These are phyloP conservation scores for Arthrobotrys sphaeroides DNA, from an alignment of 2,329 filamentous ascomycete species.

Conservation along the genomic window DNA sequence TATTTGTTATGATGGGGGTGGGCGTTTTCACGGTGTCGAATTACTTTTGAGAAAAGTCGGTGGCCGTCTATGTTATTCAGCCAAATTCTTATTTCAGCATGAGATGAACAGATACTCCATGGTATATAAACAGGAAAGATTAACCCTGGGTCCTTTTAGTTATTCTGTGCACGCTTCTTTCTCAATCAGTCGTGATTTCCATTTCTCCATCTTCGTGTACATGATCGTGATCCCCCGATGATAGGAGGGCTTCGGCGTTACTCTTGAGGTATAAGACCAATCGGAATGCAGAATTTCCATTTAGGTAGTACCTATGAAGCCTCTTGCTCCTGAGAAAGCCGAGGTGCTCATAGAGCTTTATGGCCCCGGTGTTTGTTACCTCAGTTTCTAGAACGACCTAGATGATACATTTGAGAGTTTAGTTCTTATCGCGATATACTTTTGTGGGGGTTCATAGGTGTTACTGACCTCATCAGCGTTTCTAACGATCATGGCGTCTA, in stretches of 20 bases:
- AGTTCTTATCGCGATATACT: background rate
- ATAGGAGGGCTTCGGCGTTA: constrained; percentile 6
- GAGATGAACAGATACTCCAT: background rate
- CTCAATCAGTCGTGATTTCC: constrained; percentile 44
- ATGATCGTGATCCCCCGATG: background rate
- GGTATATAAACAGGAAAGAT: background rate
- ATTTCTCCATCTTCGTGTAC: constrained; percentile 35
- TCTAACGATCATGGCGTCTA: constrained; percentile 85
- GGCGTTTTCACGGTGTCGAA: background rate
- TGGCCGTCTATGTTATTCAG: background rate
- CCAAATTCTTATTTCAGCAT: background rate
- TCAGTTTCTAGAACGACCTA: constrained; percentile 92
- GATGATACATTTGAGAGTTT: background rate
- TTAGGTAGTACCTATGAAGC: constrained; percentile 92
- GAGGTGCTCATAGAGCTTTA: constrained; percentile 90
- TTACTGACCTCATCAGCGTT: constrained; percentile 79
- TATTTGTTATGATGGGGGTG: background rate
- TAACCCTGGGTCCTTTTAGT: too few species aligned
- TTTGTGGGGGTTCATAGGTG: constrained; percentile 2
- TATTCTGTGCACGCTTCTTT: background rate
- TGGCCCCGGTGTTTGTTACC: constrained; percentile 86
- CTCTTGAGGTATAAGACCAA: constrained; percentile 80
- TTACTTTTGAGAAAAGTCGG: background rate
- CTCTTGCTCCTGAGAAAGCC: constrained; percentile 93
- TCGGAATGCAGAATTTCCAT: constrained; percentile 92